These are phyloP conservation scores for Spiromyces aspiralis DNA, from an alignment of 371 early-diverging fungal species.

Conservation along the genomic window DNA sequence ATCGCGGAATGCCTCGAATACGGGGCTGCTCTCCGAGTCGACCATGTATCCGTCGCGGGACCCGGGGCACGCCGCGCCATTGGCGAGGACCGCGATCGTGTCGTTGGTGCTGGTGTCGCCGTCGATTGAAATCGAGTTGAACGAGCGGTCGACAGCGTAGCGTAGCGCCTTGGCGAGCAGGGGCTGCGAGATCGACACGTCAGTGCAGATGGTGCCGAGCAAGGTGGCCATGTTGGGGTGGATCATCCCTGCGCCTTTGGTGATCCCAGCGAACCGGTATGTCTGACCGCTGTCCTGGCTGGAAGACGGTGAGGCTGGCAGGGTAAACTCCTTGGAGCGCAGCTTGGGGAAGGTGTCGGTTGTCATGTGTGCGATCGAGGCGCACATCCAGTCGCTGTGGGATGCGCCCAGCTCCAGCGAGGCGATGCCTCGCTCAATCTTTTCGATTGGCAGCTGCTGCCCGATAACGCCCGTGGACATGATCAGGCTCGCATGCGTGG, in stretches of 20 bases:
- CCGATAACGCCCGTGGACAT: slow-evolving; percentile 98
- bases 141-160: slow-evolving; percentile 73
- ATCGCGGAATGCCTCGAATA: slow-evolving; percentile 47
- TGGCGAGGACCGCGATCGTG: slow-evolving; percentile 74
- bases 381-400: slow-evolving; percentile 57
- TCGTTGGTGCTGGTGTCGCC: slow-evolving; percentile 96
- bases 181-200: slow-evolving; percentile 44
- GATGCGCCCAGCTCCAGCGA: slow-evolving; percentile 29
- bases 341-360: slow-evolving; percentile 94
- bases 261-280: slow-evolving; percentile 75
- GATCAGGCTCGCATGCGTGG: slow-evolving; percentile 30
- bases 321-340: slow-evolving; percentile 37
- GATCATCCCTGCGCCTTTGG: slow-evolving; percentile 95
- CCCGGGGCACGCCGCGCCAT: slow-evolving; percentile 38
- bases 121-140: slow-evolving; percentile 87
- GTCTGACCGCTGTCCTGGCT: slow-evolving; percentile 1
- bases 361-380: slow-evolving; percentile 86
- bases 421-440: slow-evolving; percentile 59
- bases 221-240: slow-evolving; percentile 91
- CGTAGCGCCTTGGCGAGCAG: slow-evolving; percentile 53
- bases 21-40: slow-evolving; percentile 27
- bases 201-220: slow-evolving; percentile 72
- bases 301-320: no score
- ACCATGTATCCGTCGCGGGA: slow-evolving; percentile 12
- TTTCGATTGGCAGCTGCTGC: slow-evolving; percentile 69